phyloP scores from a whole-genome alignment of 2,329 filamentous ascomycete genomes.

The Helminthosporium solani region DNA sequence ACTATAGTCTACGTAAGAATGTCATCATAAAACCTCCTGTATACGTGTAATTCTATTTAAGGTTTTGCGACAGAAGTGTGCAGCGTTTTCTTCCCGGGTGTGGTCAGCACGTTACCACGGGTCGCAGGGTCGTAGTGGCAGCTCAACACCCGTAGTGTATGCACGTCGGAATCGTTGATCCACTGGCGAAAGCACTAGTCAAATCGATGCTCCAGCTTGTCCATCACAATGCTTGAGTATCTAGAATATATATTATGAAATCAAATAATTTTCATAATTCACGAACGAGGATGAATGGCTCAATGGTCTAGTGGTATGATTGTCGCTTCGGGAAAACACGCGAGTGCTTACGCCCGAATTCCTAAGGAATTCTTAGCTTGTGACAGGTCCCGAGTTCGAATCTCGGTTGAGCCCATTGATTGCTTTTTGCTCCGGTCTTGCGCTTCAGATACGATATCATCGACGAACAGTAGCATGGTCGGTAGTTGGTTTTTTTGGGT shows the following conservation, averaged over 20 bases:
- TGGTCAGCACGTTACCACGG: too few relatives aligned
- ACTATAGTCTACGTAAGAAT: too few relatives aligned
- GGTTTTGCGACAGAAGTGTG: too few relatives aligned
- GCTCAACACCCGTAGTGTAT: not conserved
- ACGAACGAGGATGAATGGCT: conserved; percentile 9
- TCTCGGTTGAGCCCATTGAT: conserved; percentile 14
- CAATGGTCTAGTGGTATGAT: conserved; percentile 35
- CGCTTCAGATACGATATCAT: too few relatives aligned
- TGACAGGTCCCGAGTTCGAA: conserved; percentile 33
- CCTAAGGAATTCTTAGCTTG: conserved; percentile 9
- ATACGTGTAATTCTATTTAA: too few relatives aligned
- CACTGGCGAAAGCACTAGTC: too few relatives aligned
- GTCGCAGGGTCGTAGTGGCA: not conserved
- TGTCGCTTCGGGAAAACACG: conserved; percentile 35
- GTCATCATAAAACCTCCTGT: too few relatives aligned
- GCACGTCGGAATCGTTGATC: too few relatives aligned
- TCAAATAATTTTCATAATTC: not conserved
- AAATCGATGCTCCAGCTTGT: not conserved
- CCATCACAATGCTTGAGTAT: not conserved
- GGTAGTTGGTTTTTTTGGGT: too few relatives aligned
- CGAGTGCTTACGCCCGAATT: conserved; percentile 14
- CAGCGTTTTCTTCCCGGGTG: too few relatives aligned
- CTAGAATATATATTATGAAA: not conserved
- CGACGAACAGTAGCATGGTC: too few relatives aligned
- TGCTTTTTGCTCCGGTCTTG: conserved; percentile 2